These are phyloP conservation scores for Mortierella sp. DNA, from an alignment of 371 early-diverging fungal species.

Conservation along the genomic window DNA sequence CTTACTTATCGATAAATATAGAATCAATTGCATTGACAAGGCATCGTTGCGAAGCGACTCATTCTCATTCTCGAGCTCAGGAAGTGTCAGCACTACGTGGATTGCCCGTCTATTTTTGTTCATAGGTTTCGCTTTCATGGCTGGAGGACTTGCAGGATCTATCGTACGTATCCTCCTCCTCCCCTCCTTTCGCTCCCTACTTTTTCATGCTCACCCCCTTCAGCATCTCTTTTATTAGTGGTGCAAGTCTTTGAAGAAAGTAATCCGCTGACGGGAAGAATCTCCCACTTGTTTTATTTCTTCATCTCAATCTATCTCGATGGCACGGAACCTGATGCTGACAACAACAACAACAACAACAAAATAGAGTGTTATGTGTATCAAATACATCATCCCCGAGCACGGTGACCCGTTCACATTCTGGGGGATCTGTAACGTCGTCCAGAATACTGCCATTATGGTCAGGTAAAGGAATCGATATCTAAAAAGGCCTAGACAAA, in stretches of 20 bases:
- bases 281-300: too few relatives aligned
- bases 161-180: constrained; percentile 64
- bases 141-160: constrained; percentile 82
- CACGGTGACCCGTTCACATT: constrained; percentile 67
- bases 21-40: constrained; percentile 68
- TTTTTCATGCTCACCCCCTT: background rate
- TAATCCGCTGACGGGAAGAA: too few relatives aligned
- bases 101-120: constrained; percentile 80
- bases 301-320: too few relatives aligned
- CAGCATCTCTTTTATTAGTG: background rate
- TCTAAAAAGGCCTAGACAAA: too few relatives aligned
- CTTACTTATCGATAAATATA: constrained; percentile 20
- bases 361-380: constrained; percentile 71
- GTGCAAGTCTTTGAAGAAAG: too few relatives aligned
- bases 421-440: constrained; percentile 72
- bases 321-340: too few relatives aligned
- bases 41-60: constrained; percentile 42
- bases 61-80: constrained; percentile 40
- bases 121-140: constrained; percentile 80
- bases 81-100: constrained; percentile 60
- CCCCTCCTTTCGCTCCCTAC: background rate
- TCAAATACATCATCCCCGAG: constrained; percentile 79
- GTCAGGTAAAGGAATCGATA: constrained; percentile 62
- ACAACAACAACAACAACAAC: too few relatives aligned
- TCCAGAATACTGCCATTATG: constrained; percentile 79